Percentiles rank a stretch among this genome's conserved stretches.
phyloP scores from a whole-genome alignment of 768 basidiomycete genomes.

The Suillus hirtellus region DNA sequence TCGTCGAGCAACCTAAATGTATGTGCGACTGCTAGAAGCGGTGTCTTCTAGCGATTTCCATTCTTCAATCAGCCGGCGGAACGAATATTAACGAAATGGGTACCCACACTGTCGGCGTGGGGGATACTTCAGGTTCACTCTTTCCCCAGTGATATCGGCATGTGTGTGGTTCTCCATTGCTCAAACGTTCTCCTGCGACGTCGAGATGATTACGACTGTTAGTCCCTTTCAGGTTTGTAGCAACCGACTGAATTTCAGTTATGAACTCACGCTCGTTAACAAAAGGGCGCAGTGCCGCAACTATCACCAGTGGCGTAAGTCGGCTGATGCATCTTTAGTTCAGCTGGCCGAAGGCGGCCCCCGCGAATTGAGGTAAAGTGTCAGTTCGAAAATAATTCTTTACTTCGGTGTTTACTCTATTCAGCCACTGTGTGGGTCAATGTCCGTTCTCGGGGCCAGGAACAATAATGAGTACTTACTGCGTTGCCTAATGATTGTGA shows the following conservation, averaged over 20 bases:
- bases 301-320: conserved; percentile 1
- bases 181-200: background rate
- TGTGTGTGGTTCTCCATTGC: background rate
- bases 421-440: background rate
- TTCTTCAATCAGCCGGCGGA: background rate
- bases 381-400: background rate
- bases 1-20: background rate
- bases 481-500: background rate
- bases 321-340: background rate
- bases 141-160: background rate
- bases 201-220: background rate
- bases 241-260: background rate
- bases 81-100: background rate
- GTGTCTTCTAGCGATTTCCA: background rate
- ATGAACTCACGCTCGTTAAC: background rate
- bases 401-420: background rate
- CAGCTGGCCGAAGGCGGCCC: background rate
- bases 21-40: background rate
- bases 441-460: too few relatives aligned
- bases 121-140: background rate
- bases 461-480: background rate
- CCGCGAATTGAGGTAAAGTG: background rate
- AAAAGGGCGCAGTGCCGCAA: background rate
- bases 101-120: background rate
- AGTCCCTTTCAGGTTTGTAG: background rate